These are phyloP conservation scores for Andrographis paniculata DNA, from an alignment of 305 asterid genomes.

Conservation along the genomic window DNA sequence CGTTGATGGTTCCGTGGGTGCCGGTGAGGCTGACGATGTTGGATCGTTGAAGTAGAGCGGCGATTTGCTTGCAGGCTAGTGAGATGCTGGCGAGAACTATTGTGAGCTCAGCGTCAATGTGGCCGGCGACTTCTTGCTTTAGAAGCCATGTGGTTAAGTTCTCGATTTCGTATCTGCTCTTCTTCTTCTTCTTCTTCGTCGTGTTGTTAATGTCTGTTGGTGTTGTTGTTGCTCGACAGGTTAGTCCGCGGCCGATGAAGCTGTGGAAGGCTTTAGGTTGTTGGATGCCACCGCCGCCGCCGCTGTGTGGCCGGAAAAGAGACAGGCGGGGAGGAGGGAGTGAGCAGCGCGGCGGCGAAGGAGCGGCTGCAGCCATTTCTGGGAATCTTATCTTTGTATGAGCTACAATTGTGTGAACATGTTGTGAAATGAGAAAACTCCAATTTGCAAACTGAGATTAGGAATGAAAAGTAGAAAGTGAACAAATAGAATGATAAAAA, in stretches of 20 bases:
- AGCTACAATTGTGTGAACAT: constrained; percentile 46
- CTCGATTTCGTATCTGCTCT: constrained; percentile 45
- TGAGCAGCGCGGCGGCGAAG: constrained; percentile 26
- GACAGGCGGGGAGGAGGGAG: constrained; percentile 29
- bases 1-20: constrained; percentile 62
- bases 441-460: neutral
- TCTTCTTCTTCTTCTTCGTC: constrained; percentile 23
- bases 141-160: constrained; percentile 66
- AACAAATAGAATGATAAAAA: too few species aligned
- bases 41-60: constrained; percentile 67
- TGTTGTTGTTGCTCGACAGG: constrained; percentile 35
- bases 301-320: constrained; percentile 15
- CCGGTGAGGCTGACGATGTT: constrained; percentile 79
- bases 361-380: constrained; percentile 49
- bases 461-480: too few species aligned
- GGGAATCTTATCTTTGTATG: constrained; percentile 32
- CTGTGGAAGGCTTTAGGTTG: constrained; percentile 9
- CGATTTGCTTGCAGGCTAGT: constrained; percentile 74
- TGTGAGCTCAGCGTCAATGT: constrained; percentile 72
- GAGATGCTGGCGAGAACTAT: constrained; percentile 79
- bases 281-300: constrained; percentile 16
- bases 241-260: constrained; percentile 16
- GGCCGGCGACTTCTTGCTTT: constrained; percentile 59
- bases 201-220: too few species aligned
- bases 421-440: constrained; percentile 14